A percentile compares a stretch with the other conserved stretches of the same genome.
These are phyloP conservation scores for Mycena olivaceomarginata DNA, from an alignment of 768 basidiomycete species.

Conservation along the genomic window DNA sequence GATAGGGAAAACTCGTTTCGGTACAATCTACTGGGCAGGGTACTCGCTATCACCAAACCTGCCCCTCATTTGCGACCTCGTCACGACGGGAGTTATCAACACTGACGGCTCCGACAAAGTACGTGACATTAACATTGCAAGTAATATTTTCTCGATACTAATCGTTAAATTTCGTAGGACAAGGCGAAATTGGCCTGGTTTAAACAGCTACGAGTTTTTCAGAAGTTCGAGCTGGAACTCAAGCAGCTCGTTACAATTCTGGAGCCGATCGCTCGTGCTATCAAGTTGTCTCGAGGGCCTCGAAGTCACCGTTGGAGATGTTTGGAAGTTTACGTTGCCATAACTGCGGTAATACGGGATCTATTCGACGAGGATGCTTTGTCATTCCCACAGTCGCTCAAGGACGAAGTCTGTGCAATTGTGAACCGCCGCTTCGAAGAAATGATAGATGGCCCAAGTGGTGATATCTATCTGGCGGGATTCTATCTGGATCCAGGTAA, in stretches of 20 bases:
- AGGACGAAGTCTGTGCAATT: constrained; percentile 35
- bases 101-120: constrained; percentile 3
- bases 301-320: too few relatives aligned
- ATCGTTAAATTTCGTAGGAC: not conserved
- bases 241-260: not conserved
- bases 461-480: too few relatives aligned
- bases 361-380: too few relatives aligned
- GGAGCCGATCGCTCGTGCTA: constrained; percentile 36
- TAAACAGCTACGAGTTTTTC: too few relatives aligned
- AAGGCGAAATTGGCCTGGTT: constrained; percentile 7
- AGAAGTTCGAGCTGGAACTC: too few relatives aligned
- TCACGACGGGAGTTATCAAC: constrained; percentile 1
- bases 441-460: constrained; percentile 37
- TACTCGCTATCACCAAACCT: constrained; percentile 40
- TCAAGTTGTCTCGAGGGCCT: too few relatives aligned
- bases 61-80: constrained; percentile 39
- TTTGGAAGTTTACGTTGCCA: too few relatives aligned
- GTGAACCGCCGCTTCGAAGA: constrained; percentile 46
- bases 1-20: constrained; percentile 50
- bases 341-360: too few relatives aligned
- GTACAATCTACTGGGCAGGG: constrained; percentile 43
- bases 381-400: not conserved
- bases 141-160: not conserved
- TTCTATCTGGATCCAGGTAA: too few relatives aligned
- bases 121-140: not conserved